Percentiles rank a stretch among this genome's conserved stretches.
These are phyloP conservation scores for Fusarium zealandicum DNA, from an alignment of 2,329 filamentous ascomycete genomes.

Conservation along the genomic window DNA sequence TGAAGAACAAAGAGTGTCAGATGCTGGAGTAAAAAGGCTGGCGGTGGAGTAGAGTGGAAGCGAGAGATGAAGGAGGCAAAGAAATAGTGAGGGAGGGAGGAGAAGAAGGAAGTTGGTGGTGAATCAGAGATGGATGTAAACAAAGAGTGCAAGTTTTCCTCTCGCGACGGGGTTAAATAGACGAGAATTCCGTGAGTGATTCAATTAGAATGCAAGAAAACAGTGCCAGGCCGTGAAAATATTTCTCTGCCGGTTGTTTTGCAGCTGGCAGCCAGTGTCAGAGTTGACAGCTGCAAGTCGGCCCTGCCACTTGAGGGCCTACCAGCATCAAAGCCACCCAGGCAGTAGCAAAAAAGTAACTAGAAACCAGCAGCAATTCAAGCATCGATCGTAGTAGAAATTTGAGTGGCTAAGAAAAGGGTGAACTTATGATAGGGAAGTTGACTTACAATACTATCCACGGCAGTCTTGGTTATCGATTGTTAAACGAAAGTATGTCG, in stretches of 20 bases:
- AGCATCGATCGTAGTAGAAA: too few relatives aligned
- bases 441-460: conserved; percentile 12
- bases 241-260: conserved; percentile 15
- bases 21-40: conserved; percentile 20
- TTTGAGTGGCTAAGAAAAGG: too few relatives aligned
- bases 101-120: not conserved
- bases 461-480: not conserved
- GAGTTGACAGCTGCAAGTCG: conserved; percentile 8
- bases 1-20: conserved; percentile 23
- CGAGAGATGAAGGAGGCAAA: conserved; percentile 20
- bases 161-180: not conserved
- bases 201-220: conserved; percentile 17
- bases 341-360: too few relatives aligned
- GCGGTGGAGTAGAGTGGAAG: conserved; percentile 14
- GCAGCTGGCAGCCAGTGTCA: conserved; percentile 24
- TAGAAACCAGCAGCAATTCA: too few relatives aligned
- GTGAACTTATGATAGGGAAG: not conserved
- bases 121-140: conserved; percentile 27
- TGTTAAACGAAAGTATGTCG: conserved; percentile 11
- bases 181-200: conserved; percentile 23
- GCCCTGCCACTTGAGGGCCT: not conserved
- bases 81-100: conserved; percentile 11
- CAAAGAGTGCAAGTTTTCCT: conserved; percentile 6
- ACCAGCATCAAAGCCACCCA: too few relatives aligned
- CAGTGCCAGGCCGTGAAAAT: not conserved